Conservation (phyloP, 352 stramenopile genomes). For the Phytophthora hibernalis region DNA sequence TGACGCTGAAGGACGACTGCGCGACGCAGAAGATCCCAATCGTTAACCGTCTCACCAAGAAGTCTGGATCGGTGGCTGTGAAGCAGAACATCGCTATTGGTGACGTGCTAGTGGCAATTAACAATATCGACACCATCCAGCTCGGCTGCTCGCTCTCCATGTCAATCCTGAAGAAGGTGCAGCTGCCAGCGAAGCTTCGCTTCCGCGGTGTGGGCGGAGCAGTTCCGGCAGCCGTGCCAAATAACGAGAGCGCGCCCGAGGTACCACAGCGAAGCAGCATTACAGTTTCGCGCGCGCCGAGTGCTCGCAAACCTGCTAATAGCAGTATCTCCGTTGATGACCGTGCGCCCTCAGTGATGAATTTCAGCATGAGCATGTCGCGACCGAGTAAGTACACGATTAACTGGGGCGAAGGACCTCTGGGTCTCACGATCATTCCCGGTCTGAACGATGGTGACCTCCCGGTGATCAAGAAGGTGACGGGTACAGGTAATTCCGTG, state of each 20-base stretch:
- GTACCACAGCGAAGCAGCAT: conserved; percentile 24
- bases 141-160: conserved; percentile 88
- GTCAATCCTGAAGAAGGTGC: conserved; percentile 91
- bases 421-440: conserved; percentile 88
- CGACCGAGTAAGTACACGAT: conserved; percentile 75
- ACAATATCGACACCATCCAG: conserved; percentile 92
- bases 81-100: conserved; percentile 91
- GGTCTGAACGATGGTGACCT: conserved; percentile 79
- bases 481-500: conserved; percentile 76
- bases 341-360: conserved; percentile 42
- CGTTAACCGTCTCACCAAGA: conserved; percentile 88
- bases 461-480: conserved; percentile 90
- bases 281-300: conserved; percentile 37
- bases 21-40: conserved; percentile 87
- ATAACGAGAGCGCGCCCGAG: conserved; percentile 22
- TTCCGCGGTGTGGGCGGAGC: conserved; percentile 85
- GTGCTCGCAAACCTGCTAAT: conserved; percentile 28
- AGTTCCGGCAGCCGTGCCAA: conserved; percentile 27
- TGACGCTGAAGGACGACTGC: conserved; percentile 89
- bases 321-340: conserved; percentile 26
- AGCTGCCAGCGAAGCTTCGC: conserved; percentile 82
- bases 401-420: conserved; percentile 82
- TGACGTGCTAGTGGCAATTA: conserved; percentile 87
- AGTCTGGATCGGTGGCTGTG: conserved; percentile 83
- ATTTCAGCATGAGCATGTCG: conserved; percentile 60